These are phyloP conservation scores for Beauveria asiatica DNA, from an alignment of 2,329 filamentous ascomycete genomes.

Conservation along the genomic window DNA sequence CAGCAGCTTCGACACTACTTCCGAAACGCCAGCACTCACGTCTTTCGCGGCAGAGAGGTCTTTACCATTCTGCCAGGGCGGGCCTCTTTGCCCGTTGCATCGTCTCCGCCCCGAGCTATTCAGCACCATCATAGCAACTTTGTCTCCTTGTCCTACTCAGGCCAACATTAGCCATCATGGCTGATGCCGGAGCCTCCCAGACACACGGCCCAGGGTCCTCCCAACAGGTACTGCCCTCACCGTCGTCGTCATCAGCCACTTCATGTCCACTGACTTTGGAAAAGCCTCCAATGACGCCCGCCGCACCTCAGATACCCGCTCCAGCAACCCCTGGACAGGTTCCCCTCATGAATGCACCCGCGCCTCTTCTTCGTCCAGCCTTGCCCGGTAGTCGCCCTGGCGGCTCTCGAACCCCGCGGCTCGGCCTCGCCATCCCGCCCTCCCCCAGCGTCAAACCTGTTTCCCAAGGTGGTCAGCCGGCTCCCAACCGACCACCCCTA, in stretches of 20 bases:
- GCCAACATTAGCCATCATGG: conserved; percentile 17
- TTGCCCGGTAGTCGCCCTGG: conserved; percentile 61
- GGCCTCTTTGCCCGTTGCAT: conserved; percentile 1
- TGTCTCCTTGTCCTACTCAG: conserved; percentile 1
- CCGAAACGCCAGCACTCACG: not conserved
- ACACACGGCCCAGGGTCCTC: conserved; percentile 13
- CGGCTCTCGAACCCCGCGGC: conserved; percentile 60
- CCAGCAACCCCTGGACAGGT: conserved; percentile 28
- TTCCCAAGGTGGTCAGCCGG: conserved; percentile 30
- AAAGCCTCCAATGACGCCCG: conserved; percentile 15
- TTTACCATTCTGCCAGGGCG: conserved; percentile 3
- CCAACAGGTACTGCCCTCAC: conserved; percentile 10
- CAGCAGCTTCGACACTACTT: not conserved
- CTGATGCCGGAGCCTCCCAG: conserved; percentile 18
- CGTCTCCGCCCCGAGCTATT: not conserved
- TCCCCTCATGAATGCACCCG: conserved; percentile 63
- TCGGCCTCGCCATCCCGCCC: conserved; percentile 84
- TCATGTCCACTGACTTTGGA: not conserved
- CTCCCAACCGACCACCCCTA: conserved; percentile 43
- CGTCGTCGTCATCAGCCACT: not conserved
- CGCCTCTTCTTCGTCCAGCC: conserved; percentile 74
- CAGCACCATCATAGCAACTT: not conserved
- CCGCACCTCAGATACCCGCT: conserved; percentile 18
- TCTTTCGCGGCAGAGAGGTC: not conserved
- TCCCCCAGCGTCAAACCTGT: conserved; percentile 77